These are phyloP conservation scores for Lentinus brumalis DNA, from an alignment of 768 basidiomycete species.

Conservation along the genomic window DNA sequence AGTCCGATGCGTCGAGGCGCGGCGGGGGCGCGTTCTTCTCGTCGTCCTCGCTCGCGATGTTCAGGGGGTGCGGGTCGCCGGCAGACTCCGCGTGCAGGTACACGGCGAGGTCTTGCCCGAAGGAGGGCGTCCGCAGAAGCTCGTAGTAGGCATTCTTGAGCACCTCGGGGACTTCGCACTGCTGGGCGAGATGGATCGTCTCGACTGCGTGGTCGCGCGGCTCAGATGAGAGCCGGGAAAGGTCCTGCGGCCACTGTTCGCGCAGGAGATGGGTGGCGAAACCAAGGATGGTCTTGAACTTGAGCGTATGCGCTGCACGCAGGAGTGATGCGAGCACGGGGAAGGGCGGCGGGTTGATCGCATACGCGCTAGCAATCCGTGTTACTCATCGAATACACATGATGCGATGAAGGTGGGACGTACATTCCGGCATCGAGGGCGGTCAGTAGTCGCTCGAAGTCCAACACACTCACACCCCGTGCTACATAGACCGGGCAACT, in stretches of 20 bases:
- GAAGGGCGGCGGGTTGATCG: conserved; percentile 31
- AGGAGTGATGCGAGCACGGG: conserved; percentile 34
- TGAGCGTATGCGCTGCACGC: conserved; percentile 37
- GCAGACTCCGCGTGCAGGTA: conserved; percentile 8
- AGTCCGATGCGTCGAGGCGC: conserved; percentile 17
- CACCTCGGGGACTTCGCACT: conserved; percentile 32
- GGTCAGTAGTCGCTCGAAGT: conserved; percentile 36
- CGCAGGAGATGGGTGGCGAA: conserved; percentile 35
- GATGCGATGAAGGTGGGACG: conserved; percentile 1
- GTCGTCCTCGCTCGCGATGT: conserved; percentile 1
- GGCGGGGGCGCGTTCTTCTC: conserved; percentile 7
- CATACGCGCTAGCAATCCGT: conserved; percentile 25
- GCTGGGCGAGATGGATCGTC: conserved; percentile 35
- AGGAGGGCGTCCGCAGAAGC: conserved; percentile 34
- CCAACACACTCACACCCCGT: conserved; percentile 27
- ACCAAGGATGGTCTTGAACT: conserved; percentile 31
- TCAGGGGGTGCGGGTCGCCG: background rate
- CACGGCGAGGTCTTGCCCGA: conserved; percentile 26
- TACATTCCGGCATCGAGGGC: conserved; percentile 38
- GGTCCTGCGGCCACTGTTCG: conserved; percentile 32
- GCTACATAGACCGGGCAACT: conserved; percentile 28
- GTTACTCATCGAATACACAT: background rate
- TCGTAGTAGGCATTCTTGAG: conserved; percentile 44
- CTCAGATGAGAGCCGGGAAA: conserved; percentile 9
- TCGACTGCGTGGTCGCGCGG: conserved; percentile 28